Conservation (phyloP, 2,329 filamentous ascomycete genomes). For the Penicillium expansum region DNA sequence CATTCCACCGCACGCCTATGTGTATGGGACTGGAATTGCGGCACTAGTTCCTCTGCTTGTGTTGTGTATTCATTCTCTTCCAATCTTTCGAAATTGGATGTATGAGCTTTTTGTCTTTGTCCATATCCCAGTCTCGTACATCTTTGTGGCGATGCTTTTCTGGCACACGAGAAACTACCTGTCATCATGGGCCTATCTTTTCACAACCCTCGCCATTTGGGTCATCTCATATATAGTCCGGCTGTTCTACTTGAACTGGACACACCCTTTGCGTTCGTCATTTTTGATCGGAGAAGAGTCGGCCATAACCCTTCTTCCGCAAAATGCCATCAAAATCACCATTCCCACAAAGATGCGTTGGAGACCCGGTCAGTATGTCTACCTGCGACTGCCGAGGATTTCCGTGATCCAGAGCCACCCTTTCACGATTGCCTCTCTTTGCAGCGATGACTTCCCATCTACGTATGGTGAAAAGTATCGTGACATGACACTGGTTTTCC, state of each 20-base stretch:
- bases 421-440: slow-evolving; percentile 90
- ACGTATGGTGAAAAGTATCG: slow-evolving; percentile 84
- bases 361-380: slow-evolving; percentile 92
- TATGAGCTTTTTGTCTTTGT: slow-evolving; percentile 84
- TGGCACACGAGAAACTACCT: slow-evolving; percentile 96
- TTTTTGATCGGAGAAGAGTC: slow-evolving; percentile 86
- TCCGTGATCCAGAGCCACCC: slow-evolving; percentile 90
- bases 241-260: slow-evolving; percentile 86
- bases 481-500: slow-evolving; percentile 87
- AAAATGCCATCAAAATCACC: slow-evolving; percentile 93
- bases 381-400: slow-evolving; percentile 89
- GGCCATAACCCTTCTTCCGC: slow-evolving; percentile 81
- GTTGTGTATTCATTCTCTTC: slow-evolving; percentile 81
- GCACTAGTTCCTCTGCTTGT: slow-evolving; percentile 74
- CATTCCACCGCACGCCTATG: slow-evolving; percentile 60
- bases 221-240: slow-evolving; percentile 69
- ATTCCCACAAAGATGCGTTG: slow-evolving; percentile 90
- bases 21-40: slow-evolving; percentile 83
- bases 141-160: slow-evolving; percentile 82
- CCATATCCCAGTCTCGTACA: slow-evolving; percentile 76
- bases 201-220: slow-evolving; percentile 77
- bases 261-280: slow-evolving; percentile 71
- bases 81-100: slow-evolving; percentile 69
- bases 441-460: slow-evolving; percentile 89
- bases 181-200: slow-evolving; percentile 86